phyloP scores from a whole-genome alignment of 2,329 filamentous ascomycete species.

The Leptosphaerulina australis region DNA sequence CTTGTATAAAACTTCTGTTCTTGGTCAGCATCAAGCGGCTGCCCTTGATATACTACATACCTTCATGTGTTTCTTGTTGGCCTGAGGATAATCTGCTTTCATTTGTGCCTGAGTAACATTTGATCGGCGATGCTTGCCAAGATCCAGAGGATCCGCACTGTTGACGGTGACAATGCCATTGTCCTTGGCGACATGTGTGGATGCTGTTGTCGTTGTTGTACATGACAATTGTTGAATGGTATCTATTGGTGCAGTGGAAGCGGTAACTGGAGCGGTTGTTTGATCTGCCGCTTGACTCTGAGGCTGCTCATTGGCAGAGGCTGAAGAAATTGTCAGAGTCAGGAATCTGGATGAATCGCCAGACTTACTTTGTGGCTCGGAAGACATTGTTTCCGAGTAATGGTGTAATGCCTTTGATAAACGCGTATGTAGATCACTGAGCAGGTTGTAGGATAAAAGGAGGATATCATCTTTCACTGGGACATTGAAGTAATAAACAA shows the following conservation, averaged over 20 bases:
- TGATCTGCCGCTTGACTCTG: constrained; percentile 37
- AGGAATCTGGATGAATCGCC: constrained; percentile 9
- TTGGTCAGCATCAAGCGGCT: constrained; percentile 5
- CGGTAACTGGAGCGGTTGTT: constrained; percentile 37
- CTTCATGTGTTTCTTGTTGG: constrained; percentile 47
- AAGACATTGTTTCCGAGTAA: constrained; percentile 38
- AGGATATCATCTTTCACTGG: constrained; percentile 31
- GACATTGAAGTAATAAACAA: constrained; percentile 43
- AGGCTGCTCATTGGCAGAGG: constrained; percentile 32
- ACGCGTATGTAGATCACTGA: constrained; percentile 27
- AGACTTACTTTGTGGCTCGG: constrained; percentile 42
- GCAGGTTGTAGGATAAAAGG: constrained; percentile 32
- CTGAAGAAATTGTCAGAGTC: constrained; percentile 36
- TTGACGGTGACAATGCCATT: constrained; percentile 24
- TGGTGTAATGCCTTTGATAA: constrained; percentile 21
- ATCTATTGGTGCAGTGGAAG: constrained; percentile 31
- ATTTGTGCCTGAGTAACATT: constrained; percentile 54
- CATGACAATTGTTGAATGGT: constrained; percentile 34
- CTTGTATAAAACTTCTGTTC: constrained; percentile 49
- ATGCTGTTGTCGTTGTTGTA: constrained; percentile 25
- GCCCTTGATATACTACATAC: constrained; percentile 2
- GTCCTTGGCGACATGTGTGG: constrained; percentile 33
- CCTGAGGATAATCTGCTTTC: constrained; percentile 55
- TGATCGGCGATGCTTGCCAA: constrained; percentile 43
- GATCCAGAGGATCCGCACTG: constrained; percentile 45